Evolutionary conservation across 371 early-diverging fungal genomes (phyloP), one percentile per base, ranked within the genome.

Genomic region (Actinomortierella ambigua): DNA sequence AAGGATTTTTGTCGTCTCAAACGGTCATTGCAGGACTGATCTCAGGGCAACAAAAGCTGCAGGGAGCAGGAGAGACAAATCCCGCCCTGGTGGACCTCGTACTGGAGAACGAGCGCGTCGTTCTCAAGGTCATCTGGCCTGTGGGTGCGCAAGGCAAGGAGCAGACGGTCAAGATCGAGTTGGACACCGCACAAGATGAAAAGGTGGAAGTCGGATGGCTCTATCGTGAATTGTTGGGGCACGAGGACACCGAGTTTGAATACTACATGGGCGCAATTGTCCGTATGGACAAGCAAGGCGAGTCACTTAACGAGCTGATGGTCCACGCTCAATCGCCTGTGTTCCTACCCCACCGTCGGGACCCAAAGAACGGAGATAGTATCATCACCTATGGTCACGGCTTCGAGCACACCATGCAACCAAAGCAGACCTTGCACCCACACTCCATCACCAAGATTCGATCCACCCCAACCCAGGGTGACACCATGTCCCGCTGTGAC

Each of bases 251-350:
- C 2, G 56, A 63, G 0, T 50, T 44, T 28, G 75, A 73, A 18
- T 63, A 73, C 20, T 73, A 53, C 23, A 28, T 73, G 18, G 75
- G 75, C 24, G 75, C 75, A 1, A 73, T 63, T n/a, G 61, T 73
- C 41, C 48, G 23, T 42, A 23, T 73, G 61, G 64, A 66, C 29
- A 54, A 47, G 1, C 23, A 63, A 13, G 75, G 75, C 14, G 75
- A 73, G 46, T 24, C 18, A 1, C 60, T 73, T 15, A 59, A 29
- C 29, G 75, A 73, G 56, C 67, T 67, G 0, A 7, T 73, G 47
- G 50, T 73, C 48, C 75, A 66, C 24, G 34, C 75, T 27, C 57
- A 67, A 1, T 62, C 75, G 0, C 54, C 75, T 14, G 75, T 73
- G 15, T 73, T 73, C 61, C 75, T 67, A 28, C 75, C 75, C 2